Conservation (phyloP, 140 eudicot species). For the Stevia rebaudiana region DNA sequence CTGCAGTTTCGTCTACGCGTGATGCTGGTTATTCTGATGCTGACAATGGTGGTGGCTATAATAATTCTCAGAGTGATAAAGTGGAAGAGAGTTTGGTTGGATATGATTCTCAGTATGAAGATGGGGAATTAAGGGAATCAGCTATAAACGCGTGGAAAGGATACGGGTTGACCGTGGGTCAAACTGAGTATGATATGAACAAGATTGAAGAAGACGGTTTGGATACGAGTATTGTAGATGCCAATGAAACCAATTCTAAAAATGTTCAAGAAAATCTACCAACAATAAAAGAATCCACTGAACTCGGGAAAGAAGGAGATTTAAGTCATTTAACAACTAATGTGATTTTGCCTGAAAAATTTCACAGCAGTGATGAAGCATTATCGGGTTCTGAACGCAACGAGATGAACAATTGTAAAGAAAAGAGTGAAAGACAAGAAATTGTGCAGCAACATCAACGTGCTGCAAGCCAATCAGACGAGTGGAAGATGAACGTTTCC, state of each 20-base stretch:
- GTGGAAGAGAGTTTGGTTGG: conserved; percentile 21
- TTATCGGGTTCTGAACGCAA: conserved; percentile 26
- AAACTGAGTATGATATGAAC: conserved; percentile 20
- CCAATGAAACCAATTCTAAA: conserved; percentile 18
- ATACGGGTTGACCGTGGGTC: conserved; percentile 20
- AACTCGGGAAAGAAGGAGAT: conserved; percentile 17
- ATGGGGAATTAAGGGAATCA: conserved; percentile 41
- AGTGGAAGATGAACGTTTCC: conserved; percentile 32
- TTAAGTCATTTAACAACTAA: conserved; percentile 10
- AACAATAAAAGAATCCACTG: conserved; percentile 4
- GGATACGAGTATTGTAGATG: not conserved
- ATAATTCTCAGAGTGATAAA: conserved; percentile 23
- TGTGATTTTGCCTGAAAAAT: conserved; percentile 17
- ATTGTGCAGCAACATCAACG: conserved; percentile 13
- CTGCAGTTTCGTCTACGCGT: conserved; percentile 7
- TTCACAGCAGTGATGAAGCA: conserved; percentile 19
- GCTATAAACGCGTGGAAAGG: conserved; percentile 34
- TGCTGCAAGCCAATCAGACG: conserved; percentile 24
- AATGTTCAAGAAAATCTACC: conserved; percentile 7
- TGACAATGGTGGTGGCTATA: conserved; percentile 8
- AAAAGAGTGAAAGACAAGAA: conserved; percentile 19
- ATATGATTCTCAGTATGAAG: conserved; percentile 48
- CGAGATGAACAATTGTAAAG: conserved; percentile 11
- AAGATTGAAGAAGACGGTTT: conserved; percentile 7
- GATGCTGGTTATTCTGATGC: conserved; percentile 3